Percentiles rank a stretch among this genome's conserved stretches.
Evolutionary conservation across 768 basidiomycete species (phyloP).

Genomic region (Pholiota microspora): DNA sequence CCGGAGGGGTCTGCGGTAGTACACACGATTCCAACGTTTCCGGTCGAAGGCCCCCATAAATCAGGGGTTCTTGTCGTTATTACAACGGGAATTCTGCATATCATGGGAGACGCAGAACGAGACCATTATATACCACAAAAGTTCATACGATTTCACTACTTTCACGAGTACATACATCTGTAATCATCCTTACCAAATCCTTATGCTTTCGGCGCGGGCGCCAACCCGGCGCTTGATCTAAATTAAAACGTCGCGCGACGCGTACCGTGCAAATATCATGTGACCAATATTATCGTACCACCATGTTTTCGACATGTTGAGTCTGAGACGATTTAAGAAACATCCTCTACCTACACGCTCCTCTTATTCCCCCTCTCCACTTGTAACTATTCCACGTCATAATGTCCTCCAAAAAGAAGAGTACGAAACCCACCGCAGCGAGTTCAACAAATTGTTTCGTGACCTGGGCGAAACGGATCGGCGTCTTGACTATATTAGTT

Average conservation of each 20-base stretch:
- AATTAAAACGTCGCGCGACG: background rate
- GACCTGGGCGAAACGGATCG: slow-evolving; percentile 38
- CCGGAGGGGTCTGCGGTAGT: no score
- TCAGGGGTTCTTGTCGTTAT: no score
- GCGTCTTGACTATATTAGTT: slow-evolving; percentile 31
- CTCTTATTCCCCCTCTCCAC: background rate
- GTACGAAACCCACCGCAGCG: slow-evolving; percentile 4
- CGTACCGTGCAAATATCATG: background rate
- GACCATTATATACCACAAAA: no score
- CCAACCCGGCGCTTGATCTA: no score
- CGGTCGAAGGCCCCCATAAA: no score
- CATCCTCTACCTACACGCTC: background rate
- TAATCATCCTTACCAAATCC: no score
- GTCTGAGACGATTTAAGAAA: background rate
- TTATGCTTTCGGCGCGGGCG: no score
- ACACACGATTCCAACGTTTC: no score
- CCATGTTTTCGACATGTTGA: background rate
- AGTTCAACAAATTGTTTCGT: slow-evolving; percentile 16
- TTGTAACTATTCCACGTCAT: background rate
- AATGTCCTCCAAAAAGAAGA: slow-evolving; percentile 16
- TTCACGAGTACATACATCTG: no score
- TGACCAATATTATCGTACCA: background rate
- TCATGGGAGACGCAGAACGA: no score
- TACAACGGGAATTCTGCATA: no score
- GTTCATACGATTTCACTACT: no score